phyloP scores from a whole-genome alignment of 169 alveolate species.

The Eimeria brunetti region DNA sequence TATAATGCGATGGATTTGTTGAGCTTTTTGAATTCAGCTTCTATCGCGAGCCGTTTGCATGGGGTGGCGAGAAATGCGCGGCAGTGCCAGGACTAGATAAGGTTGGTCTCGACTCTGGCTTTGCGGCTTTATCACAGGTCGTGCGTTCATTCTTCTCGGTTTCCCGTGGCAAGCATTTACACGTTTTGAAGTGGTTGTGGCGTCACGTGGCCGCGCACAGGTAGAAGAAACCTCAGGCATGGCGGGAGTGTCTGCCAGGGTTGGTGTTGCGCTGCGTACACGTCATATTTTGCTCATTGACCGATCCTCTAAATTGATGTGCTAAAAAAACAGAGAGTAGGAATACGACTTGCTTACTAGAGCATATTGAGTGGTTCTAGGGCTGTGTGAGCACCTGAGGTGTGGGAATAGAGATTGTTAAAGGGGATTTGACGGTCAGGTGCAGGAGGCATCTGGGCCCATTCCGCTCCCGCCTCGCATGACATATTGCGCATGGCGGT shows the following conservation, averaged over 20 bases:
- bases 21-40: too few relatives aligned
- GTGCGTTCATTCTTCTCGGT: background rate
- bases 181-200: background rate
- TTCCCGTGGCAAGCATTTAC: background rate
- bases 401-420: too few relatives aligned
- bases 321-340: background rate
- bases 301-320: background rate
- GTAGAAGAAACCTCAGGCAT: background rate
- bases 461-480: background rate
- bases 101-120: background rate
- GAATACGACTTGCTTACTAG: background rate
- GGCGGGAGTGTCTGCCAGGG: background rate
- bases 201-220: background rate
- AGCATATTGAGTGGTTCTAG: background rate
- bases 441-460: background rate
- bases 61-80: background rate
- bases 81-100: background rate
- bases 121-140: background rate
- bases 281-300: background rate
- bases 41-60: too few relatives aligned
- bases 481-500: background rate
- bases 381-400: background rate
- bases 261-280: background rate
- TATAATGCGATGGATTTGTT: too few relatives aligned
- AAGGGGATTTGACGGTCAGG: background rate